Conservation (phyloP, 2,329 filamentous ascomycete species). For the Lecanicillium sp. region DNA sequence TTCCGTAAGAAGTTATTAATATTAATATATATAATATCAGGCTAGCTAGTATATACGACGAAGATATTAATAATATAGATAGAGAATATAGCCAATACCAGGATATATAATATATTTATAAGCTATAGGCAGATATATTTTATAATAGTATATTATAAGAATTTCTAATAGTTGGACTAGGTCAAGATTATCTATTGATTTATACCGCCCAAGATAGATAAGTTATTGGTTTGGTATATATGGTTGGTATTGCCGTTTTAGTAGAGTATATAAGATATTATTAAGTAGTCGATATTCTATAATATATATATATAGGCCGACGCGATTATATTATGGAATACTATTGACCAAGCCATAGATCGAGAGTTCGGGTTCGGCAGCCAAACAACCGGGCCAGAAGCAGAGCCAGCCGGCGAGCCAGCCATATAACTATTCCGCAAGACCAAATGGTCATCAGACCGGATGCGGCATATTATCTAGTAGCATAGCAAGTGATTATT, state of each 20-base stretch:
- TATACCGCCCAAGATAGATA: background rate
- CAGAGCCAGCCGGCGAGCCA: no score
- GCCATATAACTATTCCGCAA: no score
- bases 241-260: background rate
- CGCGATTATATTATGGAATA: background rate
- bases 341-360: no score
- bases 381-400: no score
- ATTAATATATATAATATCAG: slow-evolving; percentile 1
- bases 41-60: background rate
- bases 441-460: no score
- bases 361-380: no score
- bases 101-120: background rate
- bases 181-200: background rate
- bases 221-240: slow-evolving; percentile 1
- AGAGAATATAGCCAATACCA: background rate
- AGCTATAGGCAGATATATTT: background rate
- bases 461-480: no score
- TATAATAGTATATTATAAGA: slow-evolving; percentile 2
- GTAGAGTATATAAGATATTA: background rate
- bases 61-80: background rate
- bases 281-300: background rate
- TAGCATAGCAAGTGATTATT: background rate
- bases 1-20: background rate
- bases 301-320: background rate
- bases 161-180: background rate